A percentile compares a stretch with the other conserved stretches of the same genome.
These are phyloP conservation scores for Zygoascus flipseniorum DNA, from an alignment of 805 yeast species.

Conservation along the genomic window DNA sequence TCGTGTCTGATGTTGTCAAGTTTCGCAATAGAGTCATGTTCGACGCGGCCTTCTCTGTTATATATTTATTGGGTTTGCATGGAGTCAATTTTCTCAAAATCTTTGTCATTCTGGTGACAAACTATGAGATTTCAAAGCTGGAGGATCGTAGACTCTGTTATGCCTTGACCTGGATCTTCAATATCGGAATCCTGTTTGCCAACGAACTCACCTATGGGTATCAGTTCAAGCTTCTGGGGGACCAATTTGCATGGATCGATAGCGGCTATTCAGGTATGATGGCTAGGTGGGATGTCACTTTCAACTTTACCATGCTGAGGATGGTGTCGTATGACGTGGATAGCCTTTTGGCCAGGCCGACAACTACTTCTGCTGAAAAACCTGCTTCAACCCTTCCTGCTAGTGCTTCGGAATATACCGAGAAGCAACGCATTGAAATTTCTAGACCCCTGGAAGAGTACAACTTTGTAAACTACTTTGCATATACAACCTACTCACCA, in stretches of 20 bases:
- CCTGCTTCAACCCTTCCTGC: slow-evolving; percentile 6
- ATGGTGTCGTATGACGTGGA: slow-evolving; percentile 80
- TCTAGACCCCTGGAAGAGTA: slow-evolving; percentile 57
- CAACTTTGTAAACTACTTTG: slow-evolving; percentile 53
- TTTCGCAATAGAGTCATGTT: slow-evolving; percentile 41
- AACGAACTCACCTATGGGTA: slow-evolving; percentile 60
- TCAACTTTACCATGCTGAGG: slow-evolving; percentile 79
- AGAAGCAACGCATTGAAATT: slow-evolving; percentile 49
- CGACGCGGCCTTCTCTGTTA: slow-evolving; percentile 63
- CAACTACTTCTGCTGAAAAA: slow-evolving; percentile 11
- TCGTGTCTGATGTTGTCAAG: slow-evolving; percentile 14
- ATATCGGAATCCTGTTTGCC: slow-evolving; percentile 65
- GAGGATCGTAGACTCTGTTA: slow-evolving; percentile 7
- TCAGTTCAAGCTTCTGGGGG: slow-evolving; percentile 38
- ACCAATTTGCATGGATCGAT: slow-evolving; percentile 47
- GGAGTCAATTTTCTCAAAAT: slow-evolving; percentile 68
- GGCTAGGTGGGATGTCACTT: slow-evolving; percentile 91
- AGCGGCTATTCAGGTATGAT: slow-evolving; percentile 62
- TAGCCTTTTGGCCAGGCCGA: slow-evolving; percentile 28
- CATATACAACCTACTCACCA: slow-evolving; percentile 80
- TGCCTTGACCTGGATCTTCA: slow-evolving; percentile 60
- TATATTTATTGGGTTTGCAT: slow-evolving; percentile 66
- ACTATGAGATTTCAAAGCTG: slow-evolving; percentile 41
- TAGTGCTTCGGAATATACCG: slow-evolving; percentile 29
- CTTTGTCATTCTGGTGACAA: slow-evolving; percentile 45